These are phyloP conservation scores for Gonapodya prolifera DNA, from an alignment of 192 early-diverging fungal genomes.

Conservation along the genomic window DNA sequence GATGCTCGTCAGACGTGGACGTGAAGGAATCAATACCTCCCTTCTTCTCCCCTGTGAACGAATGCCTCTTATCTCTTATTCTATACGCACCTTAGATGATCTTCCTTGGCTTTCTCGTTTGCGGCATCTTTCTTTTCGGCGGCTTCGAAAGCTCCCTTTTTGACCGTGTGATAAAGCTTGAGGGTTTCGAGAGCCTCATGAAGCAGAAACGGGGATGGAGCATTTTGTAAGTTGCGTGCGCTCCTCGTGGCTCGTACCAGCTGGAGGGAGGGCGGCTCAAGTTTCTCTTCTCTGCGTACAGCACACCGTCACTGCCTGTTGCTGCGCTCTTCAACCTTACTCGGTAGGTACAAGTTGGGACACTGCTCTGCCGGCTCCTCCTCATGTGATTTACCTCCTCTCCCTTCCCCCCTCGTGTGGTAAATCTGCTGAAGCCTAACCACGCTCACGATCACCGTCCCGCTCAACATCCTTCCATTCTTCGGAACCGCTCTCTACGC, in stretches of 20 bases:
- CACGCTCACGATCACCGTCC: not conserved
- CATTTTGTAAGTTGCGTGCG: not conserved
- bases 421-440: too few species aligned
- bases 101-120: not conserved
- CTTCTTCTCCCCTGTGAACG: too few species aligned
- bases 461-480: not conserved
- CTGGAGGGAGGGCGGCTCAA: too few species aligned
- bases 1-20: too few species aligned
- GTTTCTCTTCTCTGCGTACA: not conserved
- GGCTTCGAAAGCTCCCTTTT: not conserved
- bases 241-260: too few species aligned
- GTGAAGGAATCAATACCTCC: too few species aligned
- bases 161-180: not conserved
- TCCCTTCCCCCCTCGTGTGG: not conserved
- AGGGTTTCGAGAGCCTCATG: not conserved
- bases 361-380: not conserved
- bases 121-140: not conserved
- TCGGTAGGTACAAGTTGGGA: not conserved
- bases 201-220: not conserved
- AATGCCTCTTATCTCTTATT: too few species aligned
- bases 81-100: not conserved
- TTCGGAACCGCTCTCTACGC: not conserved
- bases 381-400: not conserved
- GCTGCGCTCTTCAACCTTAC: not conserved
- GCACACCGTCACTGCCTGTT: not conserved